Conservation (phyloP, 768 basidiomycete species). For the Suillus plorans region DNA sequence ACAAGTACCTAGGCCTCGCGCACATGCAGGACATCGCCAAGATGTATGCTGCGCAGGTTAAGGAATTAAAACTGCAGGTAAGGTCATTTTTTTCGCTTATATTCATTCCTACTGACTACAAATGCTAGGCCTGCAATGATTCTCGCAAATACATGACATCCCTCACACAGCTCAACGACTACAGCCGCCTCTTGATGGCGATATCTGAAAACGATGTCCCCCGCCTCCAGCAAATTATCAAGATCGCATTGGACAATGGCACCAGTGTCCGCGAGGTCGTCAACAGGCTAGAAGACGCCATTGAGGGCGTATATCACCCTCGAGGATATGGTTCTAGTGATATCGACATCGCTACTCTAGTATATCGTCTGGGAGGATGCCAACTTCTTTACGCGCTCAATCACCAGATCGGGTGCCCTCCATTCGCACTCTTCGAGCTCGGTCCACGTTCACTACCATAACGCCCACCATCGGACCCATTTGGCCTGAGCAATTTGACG, state of each 20-base stretch:
- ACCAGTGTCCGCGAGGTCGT: slow-evolving; percentile 7
- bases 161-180: neutral
- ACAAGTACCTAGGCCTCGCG: neutral
- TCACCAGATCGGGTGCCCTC: too few species aligned
- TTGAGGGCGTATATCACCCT: slow-evolving; percentile 4
- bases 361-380: too few species aligned
- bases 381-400: too few species aligned
- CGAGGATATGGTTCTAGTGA: too few species aligned
- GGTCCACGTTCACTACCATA: too few species aligned
- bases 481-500: too few species aligned
- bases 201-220: slow-evolving; percentile 8
- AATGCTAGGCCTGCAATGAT: neutral
- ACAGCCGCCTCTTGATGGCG: slow-evolving; percentile 8
- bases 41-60: neutral
- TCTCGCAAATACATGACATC: neutral
- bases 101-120: neutral
- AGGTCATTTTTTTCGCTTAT: neutral
- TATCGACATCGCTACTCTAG: too few species aligned
- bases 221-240: slow-evolving; percentile 5
- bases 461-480: too few species aligned
- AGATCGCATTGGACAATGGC: slow-evolving; percentile 10
- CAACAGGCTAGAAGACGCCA: slow-evolving; percentile 7
- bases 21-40: neutral
- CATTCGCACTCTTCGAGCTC: too few species aligned
- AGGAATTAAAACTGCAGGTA: neutral